Conservation (phyloP, 176 grass and related monocot species). For the Avena atlantica region DNA sequence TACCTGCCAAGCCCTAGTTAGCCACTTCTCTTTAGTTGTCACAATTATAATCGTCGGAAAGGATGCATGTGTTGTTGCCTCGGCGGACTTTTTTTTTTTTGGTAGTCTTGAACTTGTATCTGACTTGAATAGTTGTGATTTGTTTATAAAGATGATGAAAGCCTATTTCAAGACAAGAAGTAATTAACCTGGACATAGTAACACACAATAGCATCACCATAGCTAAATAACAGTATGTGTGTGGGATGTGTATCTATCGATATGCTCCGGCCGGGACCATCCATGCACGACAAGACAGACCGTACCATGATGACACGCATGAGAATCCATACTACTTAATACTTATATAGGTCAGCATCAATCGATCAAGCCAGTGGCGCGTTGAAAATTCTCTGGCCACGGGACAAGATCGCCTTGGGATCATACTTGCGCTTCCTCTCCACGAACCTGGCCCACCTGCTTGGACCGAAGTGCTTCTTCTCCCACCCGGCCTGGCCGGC, state of each 20-base stretch:
- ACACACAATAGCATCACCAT: too few relatives aligned
- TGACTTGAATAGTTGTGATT: too few relatives aligned
- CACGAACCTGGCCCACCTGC: conserved; percentile 58
- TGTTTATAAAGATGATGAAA: too few relatives aligned
- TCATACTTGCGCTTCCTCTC: conserved; percentile 67
- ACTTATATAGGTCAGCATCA: not conserved
- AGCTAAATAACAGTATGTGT: too few relatives aligned
- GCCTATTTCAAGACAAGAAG: too few relatives aligned
- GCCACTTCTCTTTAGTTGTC: too few relatives aligned
- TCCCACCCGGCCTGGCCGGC: conserved; percentile 59
- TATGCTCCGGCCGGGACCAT: not conserved
- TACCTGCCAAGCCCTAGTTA: too few relatives aligned
- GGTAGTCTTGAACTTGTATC: too few relatives aligned
- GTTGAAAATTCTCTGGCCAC: conserved; percentile 55
- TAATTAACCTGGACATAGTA: too few relatives aligned
- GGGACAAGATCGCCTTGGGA: conserved; percentile 59
- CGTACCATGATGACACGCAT: not conserved
- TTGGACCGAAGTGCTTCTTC: conserved; percentile 64
- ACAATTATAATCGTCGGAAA: too few relatives aligned
- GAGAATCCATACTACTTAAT: not conserved
- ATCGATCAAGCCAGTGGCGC: conserved; percentile 31
- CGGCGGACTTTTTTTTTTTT: too few relatives aligned
- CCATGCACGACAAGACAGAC: not conserved
- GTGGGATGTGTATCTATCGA: not conserved
- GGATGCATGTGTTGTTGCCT: too few relatives aligned